Conservation (phyloP, 2,329 filamentous ascomycete species). For the Pseudogymnoascus sp. region DNA sequence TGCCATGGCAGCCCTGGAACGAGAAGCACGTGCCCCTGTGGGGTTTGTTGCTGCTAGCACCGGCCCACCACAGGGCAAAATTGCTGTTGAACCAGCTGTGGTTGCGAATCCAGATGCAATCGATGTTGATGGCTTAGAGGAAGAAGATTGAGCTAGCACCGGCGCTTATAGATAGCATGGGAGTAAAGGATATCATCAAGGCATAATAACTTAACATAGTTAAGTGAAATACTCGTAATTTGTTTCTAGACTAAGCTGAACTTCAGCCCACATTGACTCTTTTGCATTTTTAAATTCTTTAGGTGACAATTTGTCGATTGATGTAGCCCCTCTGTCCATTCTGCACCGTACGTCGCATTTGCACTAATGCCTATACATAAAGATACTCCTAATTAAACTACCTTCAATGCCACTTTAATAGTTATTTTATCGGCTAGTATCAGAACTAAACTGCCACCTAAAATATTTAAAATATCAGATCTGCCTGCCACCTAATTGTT, state of each 20-base stretch:
- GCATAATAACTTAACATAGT: constrained; percentile 4
- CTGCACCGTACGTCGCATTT: not conserved
- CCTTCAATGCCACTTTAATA: too few relatives aligned
- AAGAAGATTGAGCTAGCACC: constrained; percentile 11
- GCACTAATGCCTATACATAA: too few relatives aligned
- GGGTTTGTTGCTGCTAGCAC: constrained; percentile 88
- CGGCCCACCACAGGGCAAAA: constrained; percentile 48
- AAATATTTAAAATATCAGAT: too few relatives aligned
- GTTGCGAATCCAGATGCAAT: constrained; percentile 78
- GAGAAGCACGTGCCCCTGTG: constrained; percentile 77
- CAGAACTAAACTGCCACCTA: too few relatives aligned
- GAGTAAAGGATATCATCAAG: constrained; percentile 1
- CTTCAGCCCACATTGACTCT: not conserved
- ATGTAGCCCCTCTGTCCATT: not conserved
- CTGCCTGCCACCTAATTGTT: too few relatives aligned
- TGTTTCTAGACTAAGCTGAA: not conserved
- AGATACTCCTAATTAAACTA: too few relatives aligned
- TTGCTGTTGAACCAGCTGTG: constrained; percentile 36
- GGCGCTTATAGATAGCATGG: not conserved
- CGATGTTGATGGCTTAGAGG: constrained; percentile 66
- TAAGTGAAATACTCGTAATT: constrained; percentile 11
- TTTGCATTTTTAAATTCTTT: not conserved
- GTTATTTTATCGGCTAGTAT: too few relatives aligned
- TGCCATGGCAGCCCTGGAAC: constrained; percentile 83
- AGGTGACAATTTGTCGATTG: not conserved